These are phyloP conservation scores for Fusarium nanum DNA, from an alignment of 2,329 filamentous ascomycete species.

Conservation along the genomic window DNA sequence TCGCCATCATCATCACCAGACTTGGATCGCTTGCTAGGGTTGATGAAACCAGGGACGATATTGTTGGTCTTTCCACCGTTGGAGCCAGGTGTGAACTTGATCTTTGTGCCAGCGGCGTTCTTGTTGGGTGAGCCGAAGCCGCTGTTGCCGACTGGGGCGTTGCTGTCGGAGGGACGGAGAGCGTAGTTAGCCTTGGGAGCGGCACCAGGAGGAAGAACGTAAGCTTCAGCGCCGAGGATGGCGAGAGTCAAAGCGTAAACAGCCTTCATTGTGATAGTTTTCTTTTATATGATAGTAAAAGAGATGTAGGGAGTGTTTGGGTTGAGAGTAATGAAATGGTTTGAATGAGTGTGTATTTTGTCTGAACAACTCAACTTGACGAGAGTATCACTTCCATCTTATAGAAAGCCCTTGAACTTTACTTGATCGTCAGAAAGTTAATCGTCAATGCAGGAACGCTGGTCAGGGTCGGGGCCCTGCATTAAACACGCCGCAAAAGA, in stretches of 20 bases:
- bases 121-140: neutral
- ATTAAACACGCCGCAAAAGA: conserved; percentile 19
- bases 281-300: neutral
- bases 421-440: neutral
- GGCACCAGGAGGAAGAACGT: neutral
- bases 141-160: neutral
- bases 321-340: neutral
- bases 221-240: conserved; percentile 18
- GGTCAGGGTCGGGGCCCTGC: conserved; percentile 15
- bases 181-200: conserved; percentile 19
- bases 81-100: conserved; percentile 3
- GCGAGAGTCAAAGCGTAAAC: conserved; percentile 4
- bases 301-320: neutral
- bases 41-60: conserved; percentile 1
- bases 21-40: neutral
- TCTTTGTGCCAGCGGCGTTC: neutral
- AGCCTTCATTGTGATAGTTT: conserved; percentile 10
- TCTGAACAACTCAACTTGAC: rapidly evolving
- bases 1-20: neutral
- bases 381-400: neutral
- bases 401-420: neutral
- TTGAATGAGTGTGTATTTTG: conserved; percentile 1
- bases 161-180: neutral
- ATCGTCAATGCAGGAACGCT: conserved; percentile 13
- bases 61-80: neutral